These are phyloP conservation scores for Yarrowia sp. DNA, from an alignment of 805 yeast genomes.

Conservation along the genomic window DNA sequence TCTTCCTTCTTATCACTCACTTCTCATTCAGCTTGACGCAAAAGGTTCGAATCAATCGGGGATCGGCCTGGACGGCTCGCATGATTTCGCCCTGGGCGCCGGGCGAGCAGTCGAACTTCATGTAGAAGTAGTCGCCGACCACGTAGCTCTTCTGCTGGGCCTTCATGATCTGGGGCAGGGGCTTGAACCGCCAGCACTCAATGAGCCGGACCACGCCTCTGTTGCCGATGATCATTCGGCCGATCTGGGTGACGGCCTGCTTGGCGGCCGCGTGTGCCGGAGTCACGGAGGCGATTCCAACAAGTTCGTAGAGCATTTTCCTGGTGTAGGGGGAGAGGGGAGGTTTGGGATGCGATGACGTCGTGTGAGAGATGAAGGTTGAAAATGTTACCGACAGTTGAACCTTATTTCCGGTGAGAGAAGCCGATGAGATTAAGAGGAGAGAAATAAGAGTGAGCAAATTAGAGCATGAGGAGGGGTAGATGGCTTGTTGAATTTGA, in stretches of 20 bases:
- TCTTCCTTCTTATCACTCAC: conserved; percentile 9
- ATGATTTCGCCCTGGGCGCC: conserved; percentile 85
- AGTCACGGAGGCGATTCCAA: conserved; percentile 76
- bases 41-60: conserved; percentile 84
- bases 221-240: conserved; percentile 80
- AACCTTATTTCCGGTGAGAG: neutral
- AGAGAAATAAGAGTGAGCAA: neutral
- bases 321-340: conserved; percentile 24
- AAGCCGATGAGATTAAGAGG: neutral
- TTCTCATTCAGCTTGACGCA: conserved; percentile 57
- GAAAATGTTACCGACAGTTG: conserved; percentile 33
- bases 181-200: conserved; percentile 76
- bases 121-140: conserved; percentile 85
- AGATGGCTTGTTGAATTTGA: too few species aligned
- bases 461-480: too few species aligned
- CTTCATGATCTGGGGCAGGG: conserved; percentile 79
- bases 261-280: conserved; percentile 65
- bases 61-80: conserved; percentile 83
- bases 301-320: conserved; percentile 83
- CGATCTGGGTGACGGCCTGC: conserved; percentile 71
- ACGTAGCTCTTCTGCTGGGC: conserved; percentile 89
- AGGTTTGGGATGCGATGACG: conserved; percentile 15
- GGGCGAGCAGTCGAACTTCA: conserved; percentile 86
- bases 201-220: conserved; percentile 93
- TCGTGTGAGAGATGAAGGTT: conserved; percentile 22